phyloP scores from a whole-genome alignment of 345 rosid genomes.

The Ceriops decandra region DNA sequence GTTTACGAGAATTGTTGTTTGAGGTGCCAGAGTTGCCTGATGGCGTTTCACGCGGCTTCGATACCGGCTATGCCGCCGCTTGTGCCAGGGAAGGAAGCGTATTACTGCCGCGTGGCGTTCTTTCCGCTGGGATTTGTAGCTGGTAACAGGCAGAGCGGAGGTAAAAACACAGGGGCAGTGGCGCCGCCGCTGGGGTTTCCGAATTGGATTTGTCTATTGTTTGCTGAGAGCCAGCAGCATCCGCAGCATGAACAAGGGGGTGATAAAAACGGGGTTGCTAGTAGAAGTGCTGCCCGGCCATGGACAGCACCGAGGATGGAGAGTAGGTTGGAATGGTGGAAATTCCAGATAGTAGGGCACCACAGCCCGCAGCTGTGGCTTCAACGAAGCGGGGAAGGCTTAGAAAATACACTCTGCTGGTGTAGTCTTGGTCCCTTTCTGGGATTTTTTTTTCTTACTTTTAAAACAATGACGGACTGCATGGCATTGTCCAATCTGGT shows the following conservation, averaged over 20 bases:
- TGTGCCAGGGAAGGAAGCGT: conserved; percentile 76
- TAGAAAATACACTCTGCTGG: conserved; percentile 43
- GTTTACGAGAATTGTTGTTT: conserved; percentile 77
- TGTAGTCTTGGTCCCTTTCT: not conserved
- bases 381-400: conserved; percentile 80
- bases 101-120: conserved; percentile 81
- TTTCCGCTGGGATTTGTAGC: conserved; percentile 67
- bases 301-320: conserved; percentile 12
- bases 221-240: conserved; percentile 5
- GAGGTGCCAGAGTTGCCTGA: conserved; percentile 63
- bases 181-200: conserved; percentile 27
- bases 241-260: not conserved
- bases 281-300: not conserved
- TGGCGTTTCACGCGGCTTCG: conserved; percentile 70
- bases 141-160: conserved; percentile 30
- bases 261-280: not conserved
- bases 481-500: not conserved
- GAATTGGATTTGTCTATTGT: conserved; percentile 23
- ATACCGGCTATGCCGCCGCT: conserved; percentile 62
- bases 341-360: conserved; percentile 22
- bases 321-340: conserved; percentile 20
- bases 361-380: conserved; percentile 1
- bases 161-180: conserved; percentile 36
- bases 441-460: no score
- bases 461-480: no score